phyloP scores from a whole-genome alignment of 805 yeast species.

The Spathaspora gorwiae region DNA sequence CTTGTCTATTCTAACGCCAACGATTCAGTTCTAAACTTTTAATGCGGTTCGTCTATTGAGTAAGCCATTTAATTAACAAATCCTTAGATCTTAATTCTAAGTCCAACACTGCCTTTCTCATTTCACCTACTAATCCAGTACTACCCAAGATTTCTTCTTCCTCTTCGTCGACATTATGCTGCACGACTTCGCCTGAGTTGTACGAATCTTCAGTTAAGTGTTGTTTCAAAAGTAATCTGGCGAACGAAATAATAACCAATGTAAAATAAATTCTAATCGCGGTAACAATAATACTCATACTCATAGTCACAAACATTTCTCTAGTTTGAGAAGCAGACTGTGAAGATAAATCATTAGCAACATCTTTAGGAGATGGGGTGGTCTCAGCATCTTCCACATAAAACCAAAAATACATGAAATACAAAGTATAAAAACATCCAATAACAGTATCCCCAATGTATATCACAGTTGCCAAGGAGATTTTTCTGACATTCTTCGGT shows the following conservation, averaged over 20 bases:
- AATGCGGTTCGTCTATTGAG: neutral
- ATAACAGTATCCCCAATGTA: conserved; percentile 65
- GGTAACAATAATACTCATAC: conserved; percentile 46
- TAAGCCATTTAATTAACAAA: conserved; percentile 19
- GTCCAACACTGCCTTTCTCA: conserved; percentile 19
- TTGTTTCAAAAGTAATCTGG: conserved; percentile 49
- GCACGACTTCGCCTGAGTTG: conserved; percentile 10
- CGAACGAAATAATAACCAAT: conserved; percentile 54
- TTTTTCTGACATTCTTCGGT: conserved; percentile 53
- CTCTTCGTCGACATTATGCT: conserved; percentile 17
- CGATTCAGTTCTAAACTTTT: neutral
- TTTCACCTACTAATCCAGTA: conserved; percentile 16
- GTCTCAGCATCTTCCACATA: conserved; percentile 37
- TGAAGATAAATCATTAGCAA: conserved; percentile 19
- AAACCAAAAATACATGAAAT: conserved; percentile 78
- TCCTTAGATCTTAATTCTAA: conserved; percentile 31
- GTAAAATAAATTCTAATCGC: conserved; percentile 56
- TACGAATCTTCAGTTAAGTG: conserved; percentile 19
- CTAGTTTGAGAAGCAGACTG: conserved; percentile 61
- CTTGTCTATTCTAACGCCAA: neutral
- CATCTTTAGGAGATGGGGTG: conserved; percentile 5
- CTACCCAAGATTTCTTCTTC: conserved; percentile 22
- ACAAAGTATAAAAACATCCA: conserved; percentile 65
- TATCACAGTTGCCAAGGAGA: conserved; percentile 58
- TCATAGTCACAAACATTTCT: conserved; percentile 53